Evolutionary conservation across 2,329 filamentous ascomycete species (phyloP).

Genomic region (Colletotrichum musicola): DNA sequence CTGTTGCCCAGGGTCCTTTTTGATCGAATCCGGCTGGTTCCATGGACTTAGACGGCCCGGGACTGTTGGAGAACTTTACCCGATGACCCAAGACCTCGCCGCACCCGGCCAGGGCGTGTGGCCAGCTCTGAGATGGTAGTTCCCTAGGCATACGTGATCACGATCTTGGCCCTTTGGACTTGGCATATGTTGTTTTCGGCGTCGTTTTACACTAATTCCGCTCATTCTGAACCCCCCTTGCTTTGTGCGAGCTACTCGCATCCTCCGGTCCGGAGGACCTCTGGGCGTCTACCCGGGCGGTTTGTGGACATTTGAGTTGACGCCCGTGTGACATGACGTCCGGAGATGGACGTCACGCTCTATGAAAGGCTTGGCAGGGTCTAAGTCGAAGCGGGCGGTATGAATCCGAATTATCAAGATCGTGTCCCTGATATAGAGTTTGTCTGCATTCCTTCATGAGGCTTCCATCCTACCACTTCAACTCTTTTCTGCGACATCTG

Average conservation of each 20-base stretch:
- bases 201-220: background rate
- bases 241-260: slow-evolving; percentile 4
- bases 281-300: slow-evolving; percentile 8
- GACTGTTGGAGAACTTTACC: slow-evolving; percentile 9
- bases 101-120: slow-evolving; percentile 28
- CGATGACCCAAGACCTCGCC: slow-evolving; percentile 1
- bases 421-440: slow-evolving; percentile 36
- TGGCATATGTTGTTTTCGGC: slow-evolving; percentile 12
- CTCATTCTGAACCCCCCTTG: slow-evolving; percentile 1
- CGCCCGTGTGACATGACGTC: slow-evolving; percentile 27
- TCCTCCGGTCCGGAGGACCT: background rate
- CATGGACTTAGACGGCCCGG: slow-evolving; percentile 1
- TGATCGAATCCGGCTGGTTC: slow-evolving; percentile 24
- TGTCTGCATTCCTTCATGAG: slow-evolving; percentile 34
- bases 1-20: background rate
- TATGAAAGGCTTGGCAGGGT: slow-evolving; percentile 7
- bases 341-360: slow-evolving; percentile 32
- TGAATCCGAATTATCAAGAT: background rate
- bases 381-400: slow-evolving; percentile 19
- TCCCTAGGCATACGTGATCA: background rate
- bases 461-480: background rate
- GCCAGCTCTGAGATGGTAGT: slow-evolving; percentile 9
- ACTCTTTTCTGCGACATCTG: slow-evolving; percentile 3
- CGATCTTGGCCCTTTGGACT: slow-evolving; percentile 13
- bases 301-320: slow-evolving; percentile 29